A percentile compares a stretch with the other conserved stretches of the same genome.
Conservation (phyloP, 1,284 basidiomycete genomes). For the Ustilago cynodontis region DNA sequence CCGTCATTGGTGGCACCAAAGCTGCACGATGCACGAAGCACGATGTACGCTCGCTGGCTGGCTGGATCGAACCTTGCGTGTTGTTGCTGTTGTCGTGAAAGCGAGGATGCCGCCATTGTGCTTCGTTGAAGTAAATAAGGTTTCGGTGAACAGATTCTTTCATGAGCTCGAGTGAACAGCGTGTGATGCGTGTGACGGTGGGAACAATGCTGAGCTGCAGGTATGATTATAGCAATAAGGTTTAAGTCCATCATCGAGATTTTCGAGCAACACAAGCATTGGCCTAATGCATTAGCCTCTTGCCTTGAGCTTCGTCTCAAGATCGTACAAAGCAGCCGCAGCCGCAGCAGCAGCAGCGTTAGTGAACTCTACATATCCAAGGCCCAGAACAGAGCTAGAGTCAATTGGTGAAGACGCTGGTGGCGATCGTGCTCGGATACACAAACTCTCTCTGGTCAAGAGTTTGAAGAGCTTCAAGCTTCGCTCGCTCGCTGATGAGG, state of each 20-base stretch:
- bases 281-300: background rate
- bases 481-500: too few relatives aligned
- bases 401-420: background rate
- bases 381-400: slow-evolving; percentile 4
- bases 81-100: background rate
- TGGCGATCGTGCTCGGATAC: slow-evolving; percentile 1
- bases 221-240: background rate
- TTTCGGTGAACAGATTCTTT: background rate
- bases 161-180: background rate
- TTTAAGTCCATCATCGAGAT: background rate
- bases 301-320: background rate
- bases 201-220: background rate
- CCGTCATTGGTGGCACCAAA: slow-evolving; percentile 1
- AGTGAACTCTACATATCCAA: background rate
- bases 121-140: background rate
- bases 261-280: slow-evolving; percentile 4
- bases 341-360: background rate
- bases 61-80: background rate
- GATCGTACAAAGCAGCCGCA: slow-evolving; percentile 3
- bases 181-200: background rate
- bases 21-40: background rate
- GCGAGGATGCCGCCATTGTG: background rate
- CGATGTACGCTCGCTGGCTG: background rate
- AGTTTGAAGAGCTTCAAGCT: background rate
- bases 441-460: background rate